Evolutionary conservation across 805 yeast genomes (phyloP).

Genomic region (Dipodascus geniculatus): DNA sequence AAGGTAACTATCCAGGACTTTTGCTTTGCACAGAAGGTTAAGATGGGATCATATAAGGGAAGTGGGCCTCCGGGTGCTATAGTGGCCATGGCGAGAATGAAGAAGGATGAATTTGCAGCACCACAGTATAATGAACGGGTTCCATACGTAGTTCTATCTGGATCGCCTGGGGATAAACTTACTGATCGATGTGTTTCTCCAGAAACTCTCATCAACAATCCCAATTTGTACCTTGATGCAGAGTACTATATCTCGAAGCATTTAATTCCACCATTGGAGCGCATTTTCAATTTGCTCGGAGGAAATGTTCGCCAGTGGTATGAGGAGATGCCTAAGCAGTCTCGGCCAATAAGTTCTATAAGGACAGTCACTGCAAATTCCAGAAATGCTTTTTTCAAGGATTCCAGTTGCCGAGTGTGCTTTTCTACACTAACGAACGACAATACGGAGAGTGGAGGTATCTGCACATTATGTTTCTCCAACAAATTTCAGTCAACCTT

Average conservation of each 20-base stretch:
- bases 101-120: slow-evolving; percentile 55
- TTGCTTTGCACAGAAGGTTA: slow-evolving; percentile 84
- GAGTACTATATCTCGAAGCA: slow-evolving; percentile 80
- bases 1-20: slow-evolving; percentile 67
- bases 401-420: slow-evolving; percentile 14
- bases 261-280: slow-evolving; percentile 78
- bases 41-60: slow-evolving; percentile 70
- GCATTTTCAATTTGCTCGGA: slow-evolving; percentile 74
- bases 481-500: background rate
- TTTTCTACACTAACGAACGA: background rate
- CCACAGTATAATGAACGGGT: slow-evolving; percentile 87
- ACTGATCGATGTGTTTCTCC: slow-evolving; percentile 77
- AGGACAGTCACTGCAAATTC: background rate
- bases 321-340: slow-evolving; percentile 45
- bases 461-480: background rate
- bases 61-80: slow-evolving; percentile 88
- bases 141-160: slow-evolving; percentile 69
- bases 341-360: slow-evolving; percentile 4
- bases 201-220: slow-evolving; percentile 43
- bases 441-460: slow-evolving; percentile 6
- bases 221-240: slow-evolving; percentile 47
- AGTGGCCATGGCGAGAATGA: slow-evolving; percentile 52
- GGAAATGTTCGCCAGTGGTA: slow-evolving; percentile 74
- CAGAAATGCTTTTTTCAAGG: slow-evolving; percentile 10
- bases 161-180: slow-evolving; percentile 41